These are phyloP conservation scores for Podila minutissima DNA, from an alignment of 192 early-diverging fungal species.

Conservation along the genomic window DNA sequence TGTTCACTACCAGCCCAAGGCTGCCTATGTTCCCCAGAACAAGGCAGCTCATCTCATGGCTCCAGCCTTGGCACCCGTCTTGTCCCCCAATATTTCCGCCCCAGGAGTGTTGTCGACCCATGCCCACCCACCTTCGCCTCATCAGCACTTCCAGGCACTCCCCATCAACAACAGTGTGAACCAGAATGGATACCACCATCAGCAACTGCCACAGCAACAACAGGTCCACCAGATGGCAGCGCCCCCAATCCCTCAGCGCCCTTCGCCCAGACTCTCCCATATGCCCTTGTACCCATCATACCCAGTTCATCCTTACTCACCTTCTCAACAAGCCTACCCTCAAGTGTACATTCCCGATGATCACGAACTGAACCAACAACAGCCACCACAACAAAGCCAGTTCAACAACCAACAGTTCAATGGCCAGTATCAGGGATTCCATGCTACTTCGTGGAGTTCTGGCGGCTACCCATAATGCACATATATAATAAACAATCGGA, in stretches of 20 bases:
- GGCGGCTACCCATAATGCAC: constrained; percentile 33
- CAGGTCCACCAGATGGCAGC: background rate
- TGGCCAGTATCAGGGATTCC: constrained; percentile 12
- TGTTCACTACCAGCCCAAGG: constrained; percentile 13
- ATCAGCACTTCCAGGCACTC: background rate
- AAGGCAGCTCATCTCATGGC: constrained; percentile 35
- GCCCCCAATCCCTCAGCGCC: constrained; percentile 23
- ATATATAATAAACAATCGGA: background rate
- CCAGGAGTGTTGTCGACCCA: constrained; percentile 39
- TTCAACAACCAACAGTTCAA: background rate
- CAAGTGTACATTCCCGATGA: constrained; percentile 22
- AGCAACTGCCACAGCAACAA: constrained; percentile 5
- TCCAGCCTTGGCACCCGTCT: constrained; percentile 17
- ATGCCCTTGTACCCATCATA: constrained; percentile 22
- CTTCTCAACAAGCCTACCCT: constrained; percentile 25
- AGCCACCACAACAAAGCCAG: background rate
- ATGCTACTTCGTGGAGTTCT: constrained; percentile 36
- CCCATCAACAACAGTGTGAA: background rate
- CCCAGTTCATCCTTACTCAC: constrained; percentile 36
- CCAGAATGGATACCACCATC: background rate
- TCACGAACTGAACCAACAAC: constrained; percentile 4
- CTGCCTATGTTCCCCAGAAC: background rate
- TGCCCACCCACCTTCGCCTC: constrained; percentile 5
- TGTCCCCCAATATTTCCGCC: constrained; percentile 25
- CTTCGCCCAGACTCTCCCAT: constrained; percentile 23